Evolutionary conservation across 2,329 filamentous ascomycete genomes (phyloP), one percentile per base, ranked within the genome.

Genomic region (Botryotinia globosa): DNA sequence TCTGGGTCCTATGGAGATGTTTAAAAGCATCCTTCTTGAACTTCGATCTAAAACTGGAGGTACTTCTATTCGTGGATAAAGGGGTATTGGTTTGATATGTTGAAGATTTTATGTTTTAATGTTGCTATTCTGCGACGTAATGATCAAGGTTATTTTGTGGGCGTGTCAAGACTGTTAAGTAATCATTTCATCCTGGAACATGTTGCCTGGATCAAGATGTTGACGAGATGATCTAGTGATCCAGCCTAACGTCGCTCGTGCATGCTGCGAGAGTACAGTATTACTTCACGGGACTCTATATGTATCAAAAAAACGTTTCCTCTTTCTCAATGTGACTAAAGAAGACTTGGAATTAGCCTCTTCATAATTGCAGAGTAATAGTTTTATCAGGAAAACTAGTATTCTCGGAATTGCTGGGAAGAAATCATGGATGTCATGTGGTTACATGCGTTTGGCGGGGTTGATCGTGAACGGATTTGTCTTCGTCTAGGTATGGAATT

Each of bases 341-440:
- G 48, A 29, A 18, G 12, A 16, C 4, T 54, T 29, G 12, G 7
- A 0, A 29, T 6, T 54, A 54, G n/a, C 16, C 8, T 29, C 16
- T 18, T 9, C 0, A 29, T 16, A 54, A 18, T 0, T 18, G n/a
- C n/a, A 54, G 0, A 54, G 14, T 29, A 29, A 29, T 3, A 51
- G 14, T 2, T 0, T 0, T 25, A n/a, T 51, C 4, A n/a, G 22
- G 10, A 51, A 4, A 51, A 51, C 0, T 3, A 16, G 51, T 29
- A 0, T 29, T 29, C 51, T 54, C n/a, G 0, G 12, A 9, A 7
- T 54, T 56, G 51, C n/a, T 18, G 7, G 14, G 4, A 9, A 0
- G 14, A 18, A 29, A 29, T 56, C 4, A 29, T 18, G 6, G n/a
- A 9, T 56, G 14, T 18, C 51, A 56, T 56, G 14, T 56, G 51